Evolutionary conservation across 2,329 filamentous ascomycete species (phyloP).

Genomic region (Phoma sp.): DNA sequence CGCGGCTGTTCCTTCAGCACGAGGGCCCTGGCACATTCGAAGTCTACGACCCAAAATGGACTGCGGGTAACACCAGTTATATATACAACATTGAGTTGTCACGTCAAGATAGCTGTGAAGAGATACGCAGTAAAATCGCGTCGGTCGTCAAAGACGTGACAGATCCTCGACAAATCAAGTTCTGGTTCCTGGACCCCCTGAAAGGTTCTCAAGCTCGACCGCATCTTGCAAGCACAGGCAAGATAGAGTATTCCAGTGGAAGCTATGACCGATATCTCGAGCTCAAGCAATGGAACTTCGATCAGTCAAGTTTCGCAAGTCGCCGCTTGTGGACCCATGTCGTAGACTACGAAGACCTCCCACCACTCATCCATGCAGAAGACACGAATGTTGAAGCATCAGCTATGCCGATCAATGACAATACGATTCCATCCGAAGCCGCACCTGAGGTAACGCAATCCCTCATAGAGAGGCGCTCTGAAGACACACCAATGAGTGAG

Average conservation of each 20-base stretch:
- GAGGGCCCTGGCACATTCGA: conserved; percentile 48
- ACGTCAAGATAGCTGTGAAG: conserved; percentile 32
- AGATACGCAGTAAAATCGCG: conserved; percentile 41
- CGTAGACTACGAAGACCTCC: conserved; percentile 37
- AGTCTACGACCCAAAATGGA: conserved; percentile 37
- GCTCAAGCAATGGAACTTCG: conserved; percentile 35
- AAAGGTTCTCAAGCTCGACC: conserved; percentile 39
- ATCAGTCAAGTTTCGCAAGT: conserved; percentile 28
- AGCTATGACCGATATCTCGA: conserved; percentile 35
- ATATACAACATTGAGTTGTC: conserved; percentile 31
- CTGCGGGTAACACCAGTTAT: conserved; percentile 15
- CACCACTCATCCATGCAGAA: conserved; percentile 32
- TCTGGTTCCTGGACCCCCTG: conserved; percentile 47
- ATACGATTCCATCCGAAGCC: neutral
- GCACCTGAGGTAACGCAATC: conserved; percentile 4
- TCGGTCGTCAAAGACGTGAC: conserved; percentile 35
- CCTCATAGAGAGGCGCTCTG: conserved; percentile 21
- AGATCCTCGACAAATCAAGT: conserved; percentile 48
- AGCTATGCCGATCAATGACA: neutral
- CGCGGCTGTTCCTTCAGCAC: conserved; percentile 40
- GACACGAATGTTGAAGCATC: conserved; percentile 4
- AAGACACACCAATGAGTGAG: conserved; percentile 50
- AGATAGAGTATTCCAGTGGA: conserved; percentile 42
- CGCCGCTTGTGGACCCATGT: conserved; percentile 45
- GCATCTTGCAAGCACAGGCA: conserved; percentile 37